These are phyloP conservation scores for Microdochium paspali DNA, from an alignment of 2,329 filamentous ascomycete species.

Conservation along the genomic window DNA sequence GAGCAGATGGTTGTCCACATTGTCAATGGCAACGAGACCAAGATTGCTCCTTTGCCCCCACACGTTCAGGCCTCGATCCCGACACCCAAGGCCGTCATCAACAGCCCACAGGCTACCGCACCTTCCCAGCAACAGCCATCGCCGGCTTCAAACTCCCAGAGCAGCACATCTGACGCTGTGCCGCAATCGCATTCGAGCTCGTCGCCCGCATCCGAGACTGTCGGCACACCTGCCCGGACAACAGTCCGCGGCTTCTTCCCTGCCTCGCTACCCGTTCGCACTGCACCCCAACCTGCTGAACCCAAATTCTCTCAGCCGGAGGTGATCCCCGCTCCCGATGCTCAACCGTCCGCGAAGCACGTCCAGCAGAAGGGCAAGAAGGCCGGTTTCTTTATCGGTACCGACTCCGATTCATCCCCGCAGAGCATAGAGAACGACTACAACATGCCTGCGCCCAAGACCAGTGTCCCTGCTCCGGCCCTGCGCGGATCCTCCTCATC, in stretches of 20 bases:
- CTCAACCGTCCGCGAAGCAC: conserved; percentile 50
- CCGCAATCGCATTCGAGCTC: conserved; percentile 31
- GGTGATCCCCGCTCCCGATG: conserved; percentile 52
- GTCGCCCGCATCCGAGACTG: conserved; percentile 27
- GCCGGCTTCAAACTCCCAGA: conserved; percentile 34
- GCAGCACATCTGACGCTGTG: conserved; percentile 24
- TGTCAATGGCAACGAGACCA: conserved; percentile 72
- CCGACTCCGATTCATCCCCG: conserved; percentile 68
- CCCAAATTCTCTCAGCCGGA: conserved; percentile 38
- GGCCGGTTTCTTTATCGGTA: conserved; percentile 65
- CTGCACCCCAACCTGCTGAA: conserved; percentile 19
- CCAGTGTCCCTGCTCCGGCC: neutral
- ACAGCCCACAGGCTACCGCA: neutral
- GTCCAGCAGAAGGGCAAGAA: conserved; percentile 56
- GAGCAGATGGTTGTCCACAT: conserved; percentile 93
- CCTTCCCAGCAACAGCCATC: neutral
- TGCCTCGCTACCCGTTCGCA: conserved; percentile 13
- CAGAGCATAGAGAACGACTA: conserved; percentile 36
- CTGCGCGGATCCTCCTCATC: neutral
- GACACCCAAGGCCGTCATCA: conserved; percentile 28
- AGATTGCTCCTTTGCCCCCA: conserved; percentile 44
- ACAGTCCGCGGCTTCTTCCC: conserved; percentile 83
- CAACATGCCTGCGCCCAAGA: conserved; percentile 17
- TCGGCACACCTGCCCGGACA: conserved; percentile 37
- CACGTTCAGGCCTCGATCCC: conserved; percentile 20